phyloP scores from a whole-genome alignment of 306 rosid genomes.

The Fragaria ananassa region DNA sequence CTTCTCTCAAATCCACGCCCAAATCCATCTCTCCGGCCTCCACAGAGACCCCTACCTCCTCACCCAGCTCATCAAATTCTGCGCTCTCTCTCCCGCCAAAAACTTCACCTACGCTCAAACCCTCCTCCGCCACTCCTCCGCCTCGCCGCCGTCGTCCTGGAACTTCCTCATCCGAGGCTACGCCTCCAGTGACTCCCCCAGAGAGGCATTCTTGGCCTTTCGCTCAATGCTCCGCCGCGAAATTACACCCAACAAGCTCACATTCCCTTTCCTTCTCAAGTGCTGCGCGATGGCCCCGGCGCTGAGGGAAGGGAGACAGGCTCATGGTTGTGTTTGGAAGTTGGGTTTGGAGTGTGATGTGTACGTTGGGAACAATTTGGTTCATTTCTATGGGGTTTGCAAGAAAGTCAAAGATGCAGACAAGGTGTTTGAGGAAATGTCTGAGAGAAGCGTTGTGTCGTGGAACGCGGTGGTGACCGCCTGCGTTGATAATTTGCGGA shows the following conservation, averaged over 20 bases:
- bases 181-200: slow-evolving; percentile 47
- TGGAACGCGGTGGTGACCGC: slow-evolving; percentile 77
- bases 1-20: slow-evolving; percentile 65
- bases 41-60: slow-evolving; percentile 43
- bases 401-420: slow-evolving; percentile 49
- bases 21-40: slow-evolving; percentile 49
- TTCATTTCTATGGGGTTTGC: slow-evolving; percentile 64
- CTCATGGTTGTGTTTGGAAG: slow-evolving; percentile 56
- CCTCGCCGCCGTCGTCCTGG: slow-evolving; percentile 55
- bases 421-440: slow-evolving; percentile 67
- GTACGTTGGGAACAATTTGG: slow-evolving; percentile 65
- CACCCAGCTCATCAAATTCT: slow-evolving; percentile 59
- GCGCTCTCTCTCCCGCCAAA: slow-evolving; percentile 46
- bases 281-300: slow-evolving; percentile 43
- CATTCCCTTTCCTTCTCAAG: slow-evolving; percentile 72
- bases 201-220: slow-evolving; percentile 50
- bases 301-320: slow-evolving; percentile 60
- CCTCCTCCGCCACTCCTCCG: slow-evolving; percentile 33
- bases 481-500: slow-evolving; percentile 59
- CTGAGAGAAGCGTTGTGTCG: slow-evolving; percentile 59
- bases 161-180: slow-evolving; percentile 75
- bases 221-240: slow-evolving; percentile 51
- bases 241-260: slow-evolving; percentile 53
- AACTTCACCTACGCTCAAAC: slow-evolving; percentile 50
- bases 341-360: slow-evolving; percentile 62